phyloP scores from a whole-genome alignment of 192 early-diverging fungal species.

The Linnemannia elongata region DNA sequence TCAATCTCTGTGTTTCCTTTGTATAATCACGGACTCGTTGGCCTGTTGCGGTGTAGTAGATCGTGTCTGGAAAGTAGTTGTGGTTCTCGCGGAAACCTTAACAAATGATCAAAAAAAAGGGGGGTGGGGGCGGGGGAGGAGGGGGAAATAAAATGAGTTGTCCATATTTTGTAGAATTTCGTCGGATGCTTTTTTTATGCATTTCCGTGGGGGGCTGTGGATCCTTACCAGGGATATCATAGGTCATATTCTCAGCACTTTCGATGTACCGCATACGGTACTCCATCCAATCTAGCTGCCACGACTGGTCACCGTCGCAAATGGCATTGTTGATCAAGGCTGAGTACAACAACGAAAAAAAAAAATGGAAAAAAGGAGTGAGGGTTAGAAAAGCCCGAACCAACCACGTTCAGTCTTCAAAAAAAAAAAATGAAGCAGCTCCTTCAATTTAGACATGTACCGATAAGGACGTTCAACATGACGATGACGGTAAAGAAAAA shows the following conservation, averaged over 20 bases:
- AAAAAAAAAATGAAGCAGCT: too few relatives aligned
- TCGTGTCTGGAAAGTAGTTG: conserved; percentile 11
- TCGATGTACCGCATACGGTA: conserved; percentile 22
- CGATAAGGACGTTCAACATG: conserved; percentile 39
- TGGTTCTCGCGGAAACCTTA: conserved; percentile 16
- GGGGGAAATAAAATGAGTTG: too few relatives aligned
- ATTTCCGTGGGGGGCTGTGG: neutral
- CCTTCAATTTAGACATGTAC: too few relatives aligned
- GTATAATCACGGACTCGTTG: conserved; percentile 14
- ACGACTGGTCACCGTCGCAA: conserved; percentile 10
- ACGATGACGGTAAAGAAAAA: conserved; percentile 46
- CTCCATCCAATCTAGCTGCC: conserved; percentile 25
- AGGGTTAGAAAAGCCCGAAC: too few relatives aligned
- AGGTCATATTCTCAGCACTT: conserved; percentile 20
- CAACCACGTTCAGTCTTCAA: too few relatives aligned
- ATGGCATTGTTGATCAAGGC: conserved; percentile 28
- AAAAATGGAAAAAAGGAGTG: too few relatives aligned
- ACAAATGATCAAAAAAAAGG: too few relatives aligned
- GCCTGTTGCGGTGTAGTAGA: conserved; percentile 21
- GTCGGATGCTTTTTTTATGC: too few relatives aligned
- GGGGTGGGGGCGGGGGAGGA: too few relatives aligned
- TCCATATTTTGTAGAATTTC: too few relatives aligned
- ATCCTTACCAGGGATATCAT: conserved; percentile 29
- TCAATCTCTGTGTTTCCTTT: neutral
- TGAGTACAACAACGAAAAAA: neutral